Evolutionary conservation across 2,329 filamentous ascomycete genomes (phyloP).

Genomic region (Cercospora berteroae): DNA sequence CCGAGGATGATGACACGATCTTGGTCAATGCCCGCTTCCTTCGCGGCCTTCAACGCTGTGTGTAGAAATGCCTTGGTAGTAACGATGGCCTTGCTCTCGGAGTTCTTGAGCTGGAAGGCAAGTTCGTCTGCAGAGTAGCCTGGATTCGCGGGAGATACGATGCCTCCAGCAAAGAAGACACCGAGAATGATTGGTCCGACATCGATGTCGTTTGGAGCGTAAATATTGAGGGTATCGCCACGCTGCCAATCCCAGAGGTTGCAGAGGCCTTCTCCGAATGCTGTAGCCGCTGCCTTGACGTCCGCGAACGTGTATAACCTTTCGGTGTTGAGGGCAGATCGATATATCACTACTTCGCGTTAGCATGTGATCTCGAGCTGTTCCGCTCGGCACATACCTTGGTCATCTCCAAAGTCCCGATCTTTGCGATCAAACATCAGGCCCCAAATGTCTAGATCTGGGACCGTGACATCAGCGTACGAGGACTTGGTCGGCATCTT

Average conservation of each 20-base stretch:
- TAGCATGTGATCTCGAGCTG: not conserved
- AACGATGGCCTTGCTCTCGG: slow-evolving; percentile 68
- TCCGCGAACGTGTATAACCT: slow-evolving; percentile 69
- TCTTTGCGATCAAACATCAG: slow-evolving; percentile 72
- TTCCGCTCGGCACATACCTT: slow-evolving; percentile 53
- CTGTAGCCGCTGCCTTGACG: slow-evolving; percentile 62
- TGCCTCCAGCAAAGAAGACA: slow-evolving; percentile 76
- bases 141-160: slow-evolving; percentile 83
- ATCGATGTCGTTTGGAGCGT: slow-evolving; percentile 83
- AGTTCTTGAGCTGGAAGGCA: slow-evolving; percentile 78
- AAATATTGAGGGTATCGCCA: slow-evolving; percentile 79
- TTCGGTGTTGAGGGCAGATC: slow-evolving; percentile 64
- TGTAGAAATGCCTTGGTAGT: slow-evolving; percentile 69
- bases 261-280: slow-evolving; percentile 79
- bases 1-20: slow-evolving; percentile 75
- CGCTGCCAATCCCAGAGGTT: slow-evolving; percentile 74
- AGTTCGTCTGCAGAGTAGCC: slow-evolving; percentile 82
- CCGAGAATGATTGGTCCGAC: slow-evolving; percentile 62
- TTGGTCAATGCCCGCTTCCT: slow-evolving; percentile 64
- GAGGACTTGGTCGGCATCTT: slow-evolving; percentile 70
- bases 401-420: slow-evolving; percentile 65
- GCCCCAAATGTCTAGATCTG: slow-evolving; percentile 73
- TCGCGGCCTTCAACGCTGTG: slow-evolving; percentile 65
- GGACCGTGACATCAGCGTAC: slow-evolving; percentile 66
- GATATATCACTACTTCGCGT: slow-evolving; percentile 63